Conservation (phyloP, 2,329 filamentous ascomycete species). For the Gaeumannomyces tritici region DNA sequence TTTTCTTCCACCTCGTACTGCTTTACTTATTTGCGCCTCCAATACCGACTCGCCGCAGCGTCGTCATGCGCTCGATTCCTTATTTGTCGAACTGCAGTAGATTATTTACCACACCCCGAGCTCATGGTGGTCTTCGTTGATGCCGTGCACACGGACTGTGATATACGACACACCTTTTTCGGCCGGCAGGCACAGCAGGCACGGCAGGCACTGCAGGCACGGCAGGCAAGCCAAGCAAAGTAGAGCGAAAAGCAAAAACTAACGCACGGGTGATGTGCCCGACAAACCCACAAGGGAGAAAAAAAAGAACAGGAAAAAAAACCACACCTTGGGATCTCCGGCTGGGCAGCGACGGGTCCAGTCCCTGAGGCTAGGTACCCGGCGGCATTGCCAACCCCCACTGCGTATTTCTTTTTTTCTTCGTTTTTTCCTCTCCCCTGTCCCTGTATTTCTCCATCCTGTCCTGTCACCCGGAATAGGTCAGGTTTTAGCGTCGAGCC, state of each 20-base stretch:
- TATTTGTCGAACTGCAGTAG: not conserved
- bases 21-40: too few species aligned
- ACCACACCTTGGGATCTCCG: not conserved
- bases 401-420: not conserved
- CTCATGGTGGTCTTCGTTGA: not conserved
- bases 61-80: not conserved
- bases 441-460: not conserved
- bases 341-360: not conserved
- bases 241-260: not conserved
- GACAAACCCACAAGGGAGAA: too few species aligned
- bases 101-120: not conserved
- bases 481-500: not conserved
- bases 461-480: not conserved
- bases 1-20: not conserved
- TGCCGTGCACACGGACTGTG: not conserved
- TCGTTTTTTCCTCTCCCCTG: not conserved
- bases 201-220: too few species aligned
- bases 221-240: too few species aligned
- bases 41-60: not conserved
- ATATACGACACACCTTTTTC: not conserved
- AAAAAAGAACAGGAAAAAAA: too few species aligned
- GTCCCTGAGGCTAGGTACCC: too few species aligned
- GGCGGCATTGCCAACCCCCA: not conserved
- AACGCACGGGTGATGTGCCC: not conserved
- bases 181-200: too few species aligned